These are phyloP conservation scores for Podosphaera xanthii DNA, from an alignment of 2,329 filamentous ascomycete genomes.

Conservation along the genomic window DNA sequence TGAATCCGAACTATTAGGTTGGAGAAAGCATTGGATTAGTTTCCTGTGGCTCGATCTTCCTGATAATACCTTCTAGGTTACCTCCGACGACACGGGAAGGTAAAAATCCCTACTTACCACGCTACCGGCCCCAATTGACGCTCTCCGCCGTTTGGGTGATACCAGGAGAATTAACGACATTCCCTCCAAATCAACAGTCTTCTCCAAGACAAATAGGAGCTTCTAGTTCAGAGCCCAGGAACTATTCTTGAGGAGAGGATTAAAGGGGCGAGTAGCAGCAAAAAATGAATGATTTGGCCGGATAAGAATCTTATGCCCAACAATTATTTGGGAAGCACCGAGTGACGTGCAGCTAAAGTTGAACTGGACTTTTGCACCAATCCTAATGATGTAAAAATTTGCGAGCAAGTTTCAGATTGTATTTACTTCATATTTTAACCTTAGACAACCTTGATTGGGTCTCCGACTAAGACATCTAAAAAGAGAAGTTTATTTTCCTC, in stretches of 20 bases:
- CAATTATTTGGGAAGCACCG: conserved; percentile 51
- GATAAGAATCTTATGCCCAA: conserved; percentile 56
- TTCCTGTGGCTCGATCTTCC: conserved; percentile 18
- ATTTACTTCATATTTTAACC: conserved; percentile 43
- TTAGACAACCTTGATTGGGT: conserved; percentile 52
- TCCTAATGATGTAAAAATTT: conserved; percentile 15
- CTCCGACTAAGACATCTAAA: conserved; percentile 41
- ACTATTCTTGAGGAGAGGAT: conserved; percentile 52
- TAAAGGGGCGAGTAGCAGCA: conserved; percentile 52
- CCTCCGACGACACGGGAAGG: conserved; percentile 39
- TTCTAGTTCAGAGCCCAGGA: conserved; percentile 50
- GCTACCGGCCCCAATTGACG: conserved; percentile 55
- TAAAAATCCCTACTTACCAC: conserved; percentile 61
- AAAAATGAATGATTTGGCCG: conserved; percentile 62
- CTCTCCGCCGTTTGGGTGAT: conserved; percentile 53
- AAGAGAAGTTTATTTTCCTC: conserved; percentile 45
- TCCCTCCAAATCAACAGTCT: conserved; percentile 62
- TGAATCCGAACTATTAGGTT: conserved; percentile 1
- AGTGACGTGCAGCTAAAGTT: conserved; percentile 56
- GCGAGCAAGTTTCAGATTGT: neutral
- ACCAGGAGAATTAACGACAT: conserved; percentile 47
- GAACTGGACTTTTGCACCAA: conserved; percentile 51
- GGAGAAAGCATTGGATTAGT: conserved; percentile 8
- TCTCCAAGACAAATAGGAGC: conserved; percentile 53
- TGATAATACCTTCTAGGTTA: conserved; percentile 40